phyloP scores from a whole-genome alignment of 805 yeast genomes.

The Teunomyces pallodes region DNA sequence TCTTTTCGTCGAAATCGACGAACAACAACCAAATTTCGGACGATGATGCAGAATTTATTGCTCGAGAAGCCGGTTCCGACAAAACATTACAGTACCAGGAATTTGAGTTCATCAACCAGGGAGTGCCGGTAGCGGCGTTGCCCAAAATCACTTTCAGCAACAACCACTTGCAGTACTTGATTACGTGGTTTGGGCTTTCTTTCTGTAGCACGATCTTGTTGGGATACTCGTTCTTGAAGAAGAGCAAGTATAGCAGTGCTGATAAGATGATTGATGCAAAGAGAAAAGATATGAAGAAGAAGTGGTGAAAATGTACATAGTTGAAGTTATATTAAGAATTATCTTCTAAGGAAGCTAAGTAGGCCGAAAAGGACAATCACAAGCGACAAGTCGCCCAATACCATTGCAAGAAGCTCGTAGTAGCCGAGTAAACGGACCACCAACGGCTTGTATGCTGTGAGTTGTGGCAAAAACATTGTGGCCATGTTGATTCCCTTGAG shows the following conservation, averaged over 20 bases:
- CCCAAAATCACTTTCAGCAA: slow-evolving; percentile 83
- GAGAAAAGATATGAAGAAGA: slow-evolving; percentile 33
- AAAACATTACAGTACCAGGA: slow-evolving; percentile 40
- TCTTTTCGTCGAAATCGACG: slow-evolving; percentile 5
- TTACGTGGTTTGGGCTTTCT: slow-evolving; percentile 93
- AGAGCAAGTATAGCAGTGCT: slow-evolving; percentile 30
- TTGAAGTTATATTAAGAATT: neutral
- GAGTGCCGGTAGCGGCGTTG: slow-evolving; percentile 84
- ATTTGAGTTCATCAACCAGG: slow-evolving; percentile 64
- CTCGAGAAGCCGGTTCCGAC: slow-evolving; percentile 21
- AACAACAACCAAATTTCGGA: neutral
- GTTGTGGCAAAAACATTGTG: slow-evolving; percentile 33
- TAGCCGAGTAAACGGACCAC: slow-evolving; percentile 29
- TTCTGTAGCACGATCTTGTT: slow-evolving; percentile 70
- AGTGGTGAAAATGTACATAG: slow-evolving; percentile 2
- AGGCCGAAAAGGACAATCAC: slow-evolving; percentile 39
- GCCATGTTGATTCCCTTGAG: slow-evolving; percentile 30
- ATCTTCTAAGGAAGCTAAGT: slow-evolving; percentile 16
- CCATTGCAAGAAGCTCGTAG: slow-evolving; percentile 35
- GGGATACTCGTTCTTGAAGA: slow-evolving; percentile 29
- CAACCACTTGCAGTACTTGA: slow-evolving; percentile 86
- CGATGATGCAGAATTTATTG: slow-evolving; percentile 17
- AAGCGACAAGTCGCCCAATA: slow-evolving; percentile 36
- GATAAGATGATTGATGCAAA: slow-evolving; percentile 41
- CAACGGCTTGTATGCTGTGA: slow-evolving; percentile 26